Evolutionary conservation across 2,329 filamentous ascomycete species (phyloP).

Genomic region (Clarireedia sp.): DNA sequence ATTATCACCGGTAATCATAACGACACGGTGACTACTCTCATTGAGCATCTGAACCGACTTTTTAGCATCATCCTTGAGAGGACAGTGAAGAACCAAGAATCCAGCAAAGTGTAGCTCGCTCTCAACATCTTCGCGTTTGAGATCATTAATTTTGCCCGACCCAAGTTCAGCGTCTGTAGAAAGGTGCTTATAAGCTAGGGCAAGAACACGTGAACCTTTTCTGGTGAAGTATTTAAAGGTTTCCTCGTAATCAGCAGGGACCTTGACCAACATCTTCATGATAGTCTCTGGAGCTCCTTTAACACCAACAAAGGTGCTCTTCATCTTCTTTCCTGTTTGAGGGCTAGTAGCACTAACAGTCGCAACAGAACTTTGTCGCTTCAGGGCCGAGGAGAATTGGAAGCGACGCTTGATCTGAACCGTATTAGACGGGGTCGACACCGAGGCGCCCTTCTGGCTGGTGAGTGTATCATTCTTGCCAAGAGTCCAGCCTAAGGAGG

Average conservation of each 20-base stretch:
- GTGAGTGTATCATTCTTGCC: conserved; percentile 79
- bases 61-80: conserved; percentile 92
- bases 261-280: conserved; percentile 77
- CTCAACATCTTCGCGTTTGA: conserved; percentile 90
- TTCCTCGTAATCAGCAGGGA: conserved; percentile 87
- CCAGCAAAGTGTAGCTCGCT: conserved; percentile 79
- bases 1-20: conserved; percentile 99
- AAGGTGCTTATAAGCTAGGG: conserved; percentile 88
- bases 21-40: conserved; percentile 94
- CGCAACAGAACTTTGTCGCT: conserved; percentile 91
- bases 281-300: conserved; percentile 98
- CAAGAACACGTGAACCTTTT: conserved; percentile 88
- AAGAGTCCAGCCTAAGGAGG: conserved; percentile 85
- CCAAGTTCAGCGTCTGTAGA: conserved; percentile 74
- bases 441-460: conserved; percentile 48
- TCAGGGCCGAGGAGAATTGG: conserved; percentile 94
- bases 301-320: conserved; percentile 85
- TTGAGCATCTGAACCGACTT: conserved; percentile 94
- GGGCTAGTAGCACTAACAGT: conserved; percentile 67
- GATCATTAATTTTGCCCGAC: conserved; percentile 78
- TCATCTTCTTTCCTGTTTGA: conserved; percentile 65
- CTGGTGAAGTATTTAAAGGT: conserved; percentile 98
- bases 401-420: conserved; percentile 96
- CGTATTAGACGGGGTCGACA: conserved; percentile 53
- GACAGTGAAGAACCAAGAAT: conserved; percentile 91